A percentile compares a stretch with the other conserved stretches of the same genome.
These are phyloP conservation scores for Rhodotorula sp. DNA, from an alignment of 1,284 basidiomycete genomes.

Conservation along the genomic window DNA sequence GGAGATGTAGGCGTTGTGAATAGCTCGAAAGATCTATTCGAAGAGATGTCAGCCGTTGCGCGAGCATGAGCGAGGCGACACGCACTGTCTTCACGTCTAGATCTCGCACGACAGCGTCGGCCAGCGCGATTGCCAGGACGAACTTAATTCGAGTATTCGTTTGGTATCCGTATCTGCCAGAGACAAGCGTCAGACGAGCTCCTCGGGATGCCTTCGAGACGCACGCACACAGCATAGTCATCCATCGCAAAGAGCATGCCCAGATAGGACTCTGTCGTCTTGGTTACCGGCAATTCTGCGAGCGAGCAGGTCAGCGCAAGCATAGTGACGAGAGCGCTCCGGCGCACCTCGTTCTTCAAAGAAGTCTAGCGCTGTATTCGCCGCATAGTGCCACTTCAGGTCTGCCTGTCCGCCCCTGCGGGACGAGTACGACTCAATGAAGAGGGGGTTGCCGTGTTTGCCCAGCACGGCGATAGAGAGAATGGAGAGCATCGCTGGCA, in stretches of 20 bases:
- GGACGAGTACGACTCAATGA: constrained; percentile 24
- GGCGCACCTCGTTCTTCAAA: constrained; percentile 47
- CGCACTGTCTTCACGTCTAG: constrained; percentile 47
- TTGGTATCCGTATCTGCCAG: constrained; percentile 47
- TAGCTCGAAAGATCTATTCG: constrained; percentile 47
- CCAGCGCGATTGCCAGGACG: constrained; percentile 45
- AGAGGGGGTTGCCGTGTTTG: constrained; percentile 39
- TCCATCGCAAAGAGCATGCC: constrained; percentile 49
- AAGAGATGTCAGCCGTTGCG: neutral
- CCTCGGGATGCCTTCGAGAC: neutral
- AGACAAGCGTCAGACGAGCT: neutral
- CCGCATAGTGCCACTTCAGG: constrained; percentile 48
- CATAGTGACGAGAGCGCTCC: neutral
- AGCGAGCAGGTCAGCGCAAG: neutral
- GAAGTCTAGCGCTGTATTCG: constrained; percentile 47
- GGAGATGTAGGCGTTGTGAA: constrained; percentile 48
- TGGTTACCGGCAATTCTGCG: constrained; percentile 38
- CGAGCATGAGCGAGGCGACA: neutral
- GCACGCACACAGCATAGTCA: constrained; percentile 47
- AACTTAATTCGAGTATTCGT: constrained; percentile 48
- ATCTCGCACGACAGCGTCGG: constrained; percentile 47
- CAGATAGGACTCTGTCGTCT: constrained; percentile 47
- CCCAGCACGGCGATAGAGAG: constrained; percentile 38
- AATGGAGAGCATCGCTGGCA: constrained; percentile 14
- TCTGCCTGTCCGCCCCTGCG: constrained; percentile 29